Evolutionary conservation across 768 basidiomycete species (phyloP), one percentile per base, ranked within the genome.

Genomic region (Sistotremastrum niveocremeum): DNA sequence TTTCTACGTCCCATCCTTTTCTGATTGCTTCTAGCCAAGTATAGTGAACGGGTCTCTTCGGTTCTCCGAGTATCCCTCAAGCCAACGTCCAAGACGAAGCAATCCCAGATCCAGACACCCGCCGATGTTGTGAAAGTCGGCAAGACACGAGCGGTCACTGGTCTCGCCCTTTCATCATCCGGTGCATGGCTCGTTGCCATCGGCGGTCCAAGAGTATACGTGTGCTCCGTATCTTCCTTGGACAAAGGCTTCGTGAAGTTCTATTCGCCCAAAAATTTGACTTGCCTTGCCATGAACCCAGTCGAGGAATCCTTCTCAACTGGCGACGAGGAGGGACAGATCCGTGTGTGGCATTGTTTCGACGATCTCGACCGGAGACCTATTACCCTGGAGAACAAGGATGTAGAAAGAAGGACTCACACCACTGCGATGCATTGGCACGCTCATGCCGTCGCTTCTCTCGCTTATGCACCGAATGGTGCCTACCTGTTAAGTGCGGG

Each of bases 341-440:
- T 99, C 41, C 74, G 87, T 34, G 60, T 98, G 6, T 98, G 94
- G 91, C 91, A 95, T 60, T 94, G 89, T 62, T 70, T 94, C 11
- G 76, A 81, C 50, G 74, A 82, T 54, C 59, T 32, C 45, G 20
- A 20, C 20, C 20, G 20, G 20, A 20, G 20, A 20, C 68, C 68
- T 28, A 57, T 72, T 29, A 57, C 63, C 33, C 35, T 50, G 35
- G 63, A 67, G 7, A 56, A 64, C 11, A 72, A 72, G 55, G 69
- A 70, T 37, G 73, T 83, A 34, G 84, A 84, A 61, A 86, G 82
- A 61, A 79, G 76, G 47, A 76, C 89, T 1, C 84, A 87, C 56
- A 93, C 89, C 1, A 81, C 86, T 3, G 74, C 79, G 4, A 63
- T 97, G 44, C 94, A 97, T 63, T 99, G 95, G 95, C 95, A 99